Percentiles rank a stretch among this genome's conserved stretches.
phyloP scores from a whole-genome alignment of 2,329 filamentous ascomycete genomes.

The Cladosporium velox region DNA sequence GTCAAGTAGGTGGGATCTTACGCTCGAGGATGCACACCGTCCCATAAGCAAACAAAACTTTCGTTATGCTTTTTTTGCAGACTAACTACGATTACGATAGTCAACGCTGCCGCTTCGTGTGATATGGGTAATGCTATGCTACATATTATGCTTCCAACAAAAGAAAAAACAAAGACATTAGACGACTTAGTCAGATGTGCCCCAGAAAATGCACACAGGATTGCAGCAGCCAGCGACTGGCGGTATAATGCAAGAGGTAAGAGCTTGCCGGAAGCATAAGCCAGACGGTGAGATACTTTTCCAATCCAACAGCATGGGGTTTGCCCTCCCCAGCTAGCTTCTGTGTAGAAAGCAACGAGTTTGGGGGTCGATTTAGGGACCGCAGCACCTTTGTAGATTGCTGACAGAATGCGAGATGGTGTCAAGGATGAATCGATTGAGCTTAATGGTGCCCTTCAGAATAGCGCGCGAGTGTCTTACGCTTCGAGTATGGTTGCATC shows the following conservation, averaged over 20 bases:
- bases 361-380: conserved; percentile 15
- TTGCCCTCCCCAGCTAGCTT: conserved; percentile 18
- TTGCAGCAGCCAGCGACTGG: not conserved
- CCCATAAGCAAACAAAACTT: not conserved
- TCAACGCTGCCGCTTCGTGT: not conserved
- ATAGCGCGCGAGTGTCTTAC: conserved; percentile 5
- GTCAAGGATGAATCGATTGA: conserved; percentile 5
- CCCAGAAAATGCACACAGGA: conserved; percentile 14
- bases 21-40: not conserved
- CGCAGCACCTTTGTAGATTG: conserved; percentile 9
- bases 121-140: conserved; percentile 5
- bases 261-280: conserved; percentile 17
- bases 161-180: conserved; percentile 2
- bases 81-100: conserved; percentile 8
- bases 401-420: conserved; percentile 18
- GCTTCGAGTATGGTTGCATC: conserved; percentile 24
- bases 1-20: not conserved
- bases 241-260: conserved; percentile 11
- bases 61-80: not conserved
- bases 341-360: conserved; percentile 22
- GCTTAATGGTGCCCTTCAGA: conserved; percentile 3
- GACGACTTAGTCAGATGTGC: conserved; percentile 9
- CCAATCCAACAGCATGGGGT: conserved; percentile 23
- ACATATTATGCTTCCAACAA: conserved; percentile 1
- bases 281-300: conserved; percentile 15